Evolutionary conservation across 164 flowering plant species (phyloP), one percentile per base, ranked within the genome.

Genomic region (Cinnamomum micranthum): DNA sequence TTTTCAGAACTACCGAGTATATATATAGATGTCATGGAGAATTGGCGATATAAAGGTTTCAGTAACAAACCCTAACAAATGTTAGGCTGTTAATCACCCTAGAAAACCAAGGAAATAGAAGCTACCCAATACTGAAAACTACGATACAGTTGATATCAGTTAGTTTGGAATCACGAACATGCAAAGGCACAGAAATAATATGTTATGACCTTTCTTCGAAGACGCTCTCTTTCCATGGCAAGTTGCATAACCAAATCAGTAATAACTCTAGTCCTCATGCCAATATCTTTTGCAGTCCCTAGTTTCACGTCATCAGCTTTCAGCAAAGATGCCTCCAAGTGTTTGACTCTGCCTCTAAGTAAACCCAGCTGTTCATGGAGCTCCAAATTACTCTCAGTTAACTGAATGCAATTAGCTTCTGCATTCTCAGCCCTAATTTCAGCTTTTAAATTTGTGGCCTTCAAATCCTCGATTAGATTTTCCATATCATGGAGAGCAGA

Each of bases 281-380:
- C n/a, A n/a, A n/a, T n/a, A n/a, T n/a, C n/a, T n/a, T n/a, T n/a
- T n/a, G n/a, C 92, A 63, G 93, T 81, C 73, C 79, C 84, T 71
- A 71, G 25, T 83, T 91, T 93, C 28, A 78, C 79, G 73, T 87
- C 83, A 77, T 95, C 90, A 28, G 84, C 87, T 75, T 87, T 84
- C 76, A 83, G 87, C 82, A 90, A 80, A 75, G 89, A 88, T 74
- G 81, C 79, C 85, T 93, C 92, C 84, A 91, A 78, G 72, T 81
- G 65, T 65, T 84, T 86, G 73, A 85, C 47, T 85, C 80, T 89
- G 75, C 68, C 64, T 81, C 84, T 90, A 55, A 87, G 81, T 75
- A 81, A 76, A 76, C 72, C 81, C 69, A 91, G 50, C 80, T 89
- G 91, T 73, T 85, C 80, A 31, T 75, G 82, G 50, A 88, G 90